Percentiles rank a stretch among this genome's conserved stretches.
Conservation (phyloP, 116 monocot species). For the Zostera marina region DNA sequence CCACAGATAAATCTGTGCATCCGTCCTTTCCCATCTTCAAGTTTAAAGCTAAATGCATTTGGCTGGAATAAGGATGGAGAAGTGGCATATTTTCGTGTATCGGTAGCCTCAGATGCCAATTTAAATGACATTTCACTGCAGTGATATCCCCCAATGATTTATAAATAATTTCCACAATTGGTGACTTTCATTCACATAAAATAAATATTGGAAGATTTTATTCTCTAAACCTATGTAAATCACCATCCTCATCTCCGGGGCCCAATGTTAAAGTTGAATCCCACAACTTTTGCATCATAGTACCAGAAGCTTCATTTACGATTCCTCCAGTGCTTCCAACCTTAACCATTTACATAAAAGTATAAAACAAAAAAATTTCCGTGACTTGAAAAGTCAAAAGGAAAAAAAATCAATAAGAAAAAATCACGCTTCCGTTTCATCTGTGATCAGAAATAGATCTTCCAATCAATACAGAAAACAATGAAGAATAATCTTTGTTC, state of each 20-base stretch:
- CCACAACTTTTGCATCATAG: conserved; percentile 62
- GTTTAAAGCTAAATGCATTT: conserved; percentile 63
- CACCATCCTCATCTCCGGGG: conserved; percentile 39
- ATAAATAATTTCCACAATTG: neutral
- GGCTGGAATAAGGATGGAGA: conserved; percentile 26
- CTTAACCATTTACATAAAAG: conserved; percentile 7
- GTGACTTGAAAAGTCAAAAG: neutral
- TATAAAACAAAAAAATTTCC: conserved; percentile 2
- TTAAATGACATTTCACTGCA: conserved; percentile 39
- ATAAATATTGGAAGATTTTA: too few species aligned
- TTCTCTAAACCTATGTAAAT: conserved; percentile 22
- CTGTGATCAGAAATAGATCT: too few species aligned
- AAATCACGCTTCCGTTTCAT: too few species aligned
- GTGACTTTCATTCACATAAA: neutral
- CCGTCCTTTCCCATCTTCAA: conserved; percentile 70
- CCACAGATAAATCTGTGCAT: conserved; percentile 94
- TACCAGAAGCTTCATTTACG: conserved; percentile 22
- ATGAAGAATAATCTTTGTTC: too few species aligned
- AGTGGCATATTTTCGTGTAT: conserved; percentile 19
- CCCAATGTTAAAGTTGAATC: conserved; percentile 52
- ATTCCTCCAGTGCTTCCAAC: conserved; percentile 29
- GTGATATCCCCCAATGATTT: neutral
- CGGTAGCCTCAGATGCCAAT: conserved; percentile 43
- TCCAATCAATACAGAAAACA: too few species aligned
- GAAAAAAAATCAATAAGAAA: too few species aligned